These are phyloP conservation scores for Moniliella sp. DNA, from an alignment of 1,284 basidiomycete genomes.

Conservation along the genomic window DNA sequence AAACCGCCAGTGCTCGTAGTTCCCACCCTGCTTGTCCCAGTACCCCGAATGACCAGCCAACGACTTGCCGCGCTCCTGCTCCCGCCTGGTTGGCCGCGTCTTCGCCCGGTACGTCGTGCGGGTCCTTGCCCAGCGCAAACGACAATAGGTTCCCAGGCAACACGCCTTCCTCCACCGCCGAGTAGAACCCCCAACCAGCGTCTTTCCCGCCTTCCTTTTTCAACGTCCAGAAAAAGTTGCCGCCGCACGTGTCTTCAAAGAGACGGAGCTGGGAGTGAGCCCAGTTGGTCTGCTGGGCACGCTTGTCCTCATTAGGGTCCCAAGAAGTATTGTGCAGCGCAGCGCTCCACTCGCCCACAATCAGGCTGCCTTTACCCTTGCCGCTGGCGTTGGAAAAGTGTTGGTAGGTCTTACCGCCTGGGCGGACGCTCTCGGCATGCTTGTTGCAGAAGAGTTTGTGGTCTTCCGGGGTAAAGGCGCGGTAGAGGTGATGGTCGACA, in stretches of 20 bases:
- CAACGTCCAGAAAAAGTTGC: slow-evolving; percentile 73
- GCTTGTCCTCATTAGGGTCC: no score
- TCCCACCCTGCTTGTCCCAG: slow-evolving; percentile 2
- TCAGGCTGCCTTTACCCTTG: no score
- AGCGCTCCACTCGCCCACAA: slow-evolving; percentile 59
- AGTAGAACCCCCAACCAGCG: slow-evolving; percentile 53
- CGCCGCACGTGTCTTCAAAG: slow-evolving; percentile 48
- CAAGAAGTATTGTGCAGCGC: no score
- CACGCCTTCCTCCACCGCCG: slow-evolving; percentile 47
- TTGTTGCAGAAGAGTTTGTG: slow-evolving; percentile 42
- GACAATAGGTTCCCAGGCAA: slow-evolving; percentile 38
- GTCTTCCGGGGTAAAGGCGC: slow-evolving; percentile 54
- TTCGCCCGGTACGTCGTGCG: slow-evolving; percentile 4
- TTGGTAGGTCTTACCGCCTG: no score
- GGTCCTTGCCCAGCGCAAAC: no score
- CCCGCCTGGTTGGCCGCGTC: background rate
- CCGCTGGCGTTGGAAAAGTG: no score
- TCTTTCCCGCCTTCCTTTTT: slow-evolving; percentile 53
- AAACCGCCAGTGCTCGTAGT: slow-evolving; percentile 2
- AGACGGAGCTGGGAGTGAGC: slow-evolving; percentile 46
- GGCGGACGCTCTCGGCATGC: no score
- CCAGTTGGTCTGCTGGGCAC: slow-evolving; percentile 38
- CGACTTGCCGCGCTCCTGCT: slow-evolving; percentile 2
- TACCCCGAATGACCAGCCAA: slow-evolving; percentile 5
- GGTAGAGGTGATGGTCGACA: slow-evolving; percentile 65